Conservation (phyloP, 768 basidiomycete species). For the Naematelia encephala region DNA sequence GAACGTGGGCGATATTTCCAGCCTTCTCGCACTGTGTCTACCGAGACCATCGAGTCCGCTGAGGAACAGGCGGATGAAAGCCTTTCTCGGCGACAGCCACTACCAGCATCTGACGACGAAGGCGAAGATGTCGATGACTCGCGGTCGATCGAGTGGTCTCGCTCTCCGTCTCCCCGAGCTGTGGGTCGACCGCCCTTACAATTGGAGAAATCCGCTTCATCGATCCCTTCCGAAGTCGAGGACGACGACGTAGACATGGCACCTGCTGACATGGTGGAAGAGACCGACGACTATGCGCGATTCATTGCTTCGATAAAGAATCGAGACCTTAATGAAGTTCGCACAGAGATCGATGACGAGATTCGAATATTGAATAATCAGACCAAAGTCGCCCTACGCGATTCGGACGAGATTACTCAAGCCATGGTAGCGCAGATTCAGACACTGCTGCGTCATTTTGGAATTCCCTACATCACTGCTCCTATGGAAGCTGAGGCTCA, state of each 20-base stretch:
- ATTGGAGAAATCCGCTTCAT: conserved; percentile 48
- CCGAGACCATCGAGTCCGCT: conserved; percentile 5
- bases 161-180: conserved; percentile 51
- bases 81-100: not conserved
- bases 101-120: conserved; percentile 16
- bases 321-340: conserved; percentile 72
- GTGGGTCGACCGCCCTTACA: conserved; percentile 32
- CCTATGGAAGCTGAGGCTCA: conserved; percentile 99
- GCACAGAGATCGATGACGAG: conserved; percentile 87
- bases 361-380: conserved; percentile 75
- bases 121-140: conserved; percentile 37
- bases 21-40: conserved; percentile 19
- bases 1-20: too few species aligned
- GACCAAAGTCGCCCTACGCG: conserved; percentile 81
- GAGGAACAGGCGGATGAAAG: conserved; percentile 14
- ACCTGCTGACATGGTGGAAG: conserved; percentile 56
- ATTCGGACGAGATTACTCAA: conserved; percentile 90
- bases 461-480: conserved; percentile 96
- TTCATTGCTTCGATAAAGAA: conserved; percentile 91
- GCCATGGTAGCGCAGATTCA: conserved; percentile 87
- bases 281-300: conserved; percentile 73
- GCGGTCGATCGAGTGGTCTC: conserved; percentile 51
- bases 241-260: conserved; percentile 76
- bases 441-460: conserved; percentile 88
- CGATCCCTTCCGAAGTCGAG: conserved; percentile 65